Conservation (phyloP, 2,329 filamentous ascomycete genomes). For the Diaporthe citrichinensis region DNA sequence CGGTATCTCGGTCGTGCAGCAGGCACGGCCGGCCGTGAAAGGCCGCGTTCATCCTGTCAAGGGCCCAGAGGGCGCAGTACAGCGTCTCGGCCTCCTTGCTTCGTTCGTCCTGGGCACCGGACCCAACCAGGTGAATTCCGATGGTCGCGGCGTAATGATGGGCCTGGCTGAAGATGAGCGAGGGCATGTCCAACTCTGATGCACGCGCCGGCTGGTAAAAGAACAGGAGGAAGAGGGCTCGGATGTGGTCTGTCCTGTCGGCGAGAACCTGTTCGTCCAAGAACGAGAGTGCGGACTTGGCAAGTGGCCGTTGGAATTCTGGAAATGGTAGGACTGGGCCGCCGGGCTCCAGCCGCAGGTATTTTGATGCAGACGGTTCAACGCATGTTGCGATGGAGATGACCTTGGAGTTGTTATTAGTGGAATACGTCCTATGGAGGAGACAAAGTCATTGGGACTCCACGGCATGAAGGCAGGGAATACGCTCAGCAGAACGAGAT, state of each 20-base stretch:
- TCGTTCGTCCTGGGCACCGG: conserved; percentile 49
- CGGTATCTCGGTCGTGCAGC: conserved; percentile 73
- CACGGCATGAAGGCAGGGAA: background rate
- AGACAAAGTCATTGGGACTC: background rate
- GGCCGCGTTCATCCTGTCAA: conserved; percentile 72
- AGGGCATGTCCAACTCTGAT: conserved; percentile 68
- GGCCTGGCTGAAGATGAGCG: conserved; percentile 66
- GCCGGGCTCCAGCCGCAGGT: conserved; percentile 60
- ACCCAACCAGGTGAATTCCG: conserved; percentile 65
- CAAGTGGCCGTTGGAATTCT: conserved; percentile 64
- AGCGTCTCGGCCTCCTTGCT: conserved; percentile 61
- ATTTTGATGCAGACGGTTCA: conserved; percentile 59
- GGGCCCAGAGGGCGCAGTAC: conserved; percentile 72
- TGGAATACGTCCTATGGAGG: accelerated
- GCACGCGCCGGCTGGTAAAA: conserved; percentile 69
- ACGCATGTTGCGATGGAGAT: conserved; percentile 69
- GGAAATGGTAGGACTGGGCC: conserved; percentile 58
- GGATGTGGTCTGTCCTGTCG: conserved; percentile 69
- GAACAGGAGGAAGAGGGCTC: conserved; percentile 68
- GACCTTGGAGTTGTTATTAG: conserved; percentile 46
- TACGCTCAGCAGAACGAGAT: background rate
- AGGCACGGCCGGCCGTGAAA: conserved; percentile 72
- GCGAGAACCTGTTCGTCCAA: conserved; percentile 68
- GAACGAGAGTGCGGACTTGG: conserved; percentile 62
- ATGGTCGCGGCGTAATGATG: conserved; percentile 71